phyloP scores from a whole-genome alignment of 2,329 filamentous ascomycete genomes.

The Botrytis galanthina region DNA sequence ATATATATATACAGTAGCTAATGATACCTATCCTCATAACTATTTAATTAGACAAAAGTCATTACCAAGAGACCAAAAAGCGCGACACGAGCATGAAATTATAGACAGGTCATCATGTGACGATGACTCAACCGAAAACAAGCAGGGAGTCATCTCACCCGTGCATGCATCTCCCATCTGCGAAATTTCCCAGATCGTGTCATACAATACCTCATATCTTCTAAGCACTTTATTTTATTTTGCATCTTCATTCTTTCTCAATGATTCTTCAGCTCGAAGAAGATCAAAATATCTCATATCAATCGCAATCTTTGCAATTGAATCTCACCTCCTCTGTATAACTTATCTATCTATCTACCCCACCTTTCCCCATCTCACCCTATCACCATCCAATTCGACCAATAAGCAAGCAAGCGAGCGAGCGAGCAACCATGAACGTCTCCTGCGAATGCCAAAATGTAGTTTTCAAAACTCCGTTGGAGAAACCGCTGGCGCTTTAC shows the following conservation, averaged over 20 bases:
- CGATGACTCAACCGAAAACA: background rate
- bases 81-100: background rate
- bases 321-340: background rate
- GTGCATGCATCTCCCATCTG: background rate
- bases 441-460: conserved; percentile 15
- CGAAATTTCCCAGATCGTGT: background rate
- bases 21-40: background rate
- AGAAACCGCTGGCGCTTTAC: conserved; percentile 15
- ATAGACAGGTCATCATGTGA: background rate
- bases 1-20: background rate
- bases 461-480: conserved; percentile 15
- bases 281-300: background rate
- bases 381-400: background rate
- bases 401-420: background rate
- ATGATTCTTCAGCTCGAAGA: background rate
- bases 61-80: background rate
- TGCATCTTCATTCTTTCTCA: background rate
- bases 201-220: background rate
- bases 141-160: background rate
- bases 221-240: background rate
- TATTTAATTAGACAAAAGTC: background rate
- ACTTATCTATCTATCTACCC: background rate
- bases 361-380: background rate
- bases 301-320: background rate
- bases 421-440: conserved; percentile 15